Evolutionary conservation across 2,329 filamentous ascomycete species (phyloP).

Genomic region (Sporothrix globosa): DNA sequence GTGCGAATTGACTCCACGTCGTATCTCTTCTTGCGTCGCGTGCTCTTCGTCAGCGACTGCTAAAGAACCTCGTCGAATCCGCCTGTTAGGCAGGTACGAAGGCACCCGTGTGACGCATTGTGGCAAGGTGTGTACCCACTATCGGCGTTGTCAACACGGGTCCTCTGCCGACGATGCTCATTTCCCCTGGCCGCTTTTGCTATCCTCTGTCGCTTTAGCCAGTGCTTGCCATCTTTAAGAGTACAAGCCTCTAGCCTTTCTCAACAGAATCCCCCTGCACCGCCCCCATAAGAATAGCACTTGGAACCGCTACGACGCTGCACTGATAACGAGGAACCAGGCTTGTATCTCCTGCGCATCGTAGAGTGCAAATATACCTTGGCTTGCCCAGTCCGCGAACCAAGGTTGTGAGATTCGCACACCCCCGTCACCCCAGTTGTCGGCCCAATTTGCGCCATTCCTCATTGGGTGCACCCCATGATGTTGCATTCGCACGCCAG

Average conservation of each 20-base stretch:
- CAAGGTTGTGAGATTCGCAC: conserved; percentile 15
- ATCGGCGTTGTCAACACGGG: conserved; percentile 2
- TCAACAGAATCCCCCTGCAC: conserved; percentile 16
- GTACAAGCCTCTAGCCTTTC: too few relatives aligned
- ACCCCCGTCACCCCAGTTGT: conserved; percentile 19
- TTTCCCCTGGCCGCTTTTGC: conserved; percentile 24
- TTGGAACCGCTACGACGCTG: background rate
- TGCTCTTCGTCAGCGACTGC: conserved; percentile 24
- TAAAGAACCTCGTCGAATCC: conserved; percentile 29
- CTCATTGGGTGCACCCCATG: conserved; percentile 34
- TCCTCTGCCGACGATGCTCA: conserved; percentile 15
- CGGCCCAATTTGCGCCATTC: conserved; percentile 32
- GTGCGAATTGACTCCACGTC: background rate
- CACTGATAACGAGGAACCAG: background rate
- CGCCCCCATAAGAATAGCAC: conserved; percentile 18
- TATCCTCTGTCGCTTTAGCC: background rate
- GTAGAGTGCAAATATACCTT: background rate
- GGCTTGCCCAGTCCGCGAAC: conserved; percentile 1
- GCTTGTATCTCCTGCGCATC: background rate
- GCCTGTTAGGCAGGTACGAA: conserved; percentile 24
- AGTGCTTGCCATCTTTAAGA: conserved; percentile 6
- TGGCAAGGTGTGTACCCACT: conserved; percentile 26
- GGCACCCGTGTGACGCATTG: background rate
- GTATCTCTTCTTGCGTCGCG: conserved; percentile 12
- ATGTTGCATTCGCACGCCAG: conserved; percentile 32